Evolutionary conservation across 768 basidiomycete genomes (phyloP).

Genomic region (Nevesoporus exiguus): DNA sequence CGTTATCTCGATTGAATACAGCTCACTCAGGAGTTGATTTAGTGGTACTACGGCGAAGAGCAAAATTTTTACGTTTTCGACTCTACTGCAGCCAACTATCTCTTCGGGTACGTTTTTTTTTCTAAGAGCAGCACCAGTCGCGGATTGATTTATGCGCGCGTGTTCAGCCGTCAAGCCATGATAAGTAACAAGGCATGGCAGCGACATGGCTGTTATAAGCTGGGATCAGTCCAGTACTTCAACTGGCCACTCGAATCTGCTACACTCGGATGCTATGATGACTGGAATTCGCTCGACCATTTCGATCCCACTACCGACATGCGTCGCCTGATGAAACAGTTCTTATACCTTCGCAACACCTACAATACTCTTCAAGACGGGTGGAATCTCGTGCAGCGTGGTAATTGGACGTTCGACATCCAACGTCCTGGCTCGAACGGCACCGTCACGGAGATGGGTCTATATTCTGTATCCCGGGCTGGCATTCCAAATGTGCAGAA

Average conservation of each 20-base stretch:
- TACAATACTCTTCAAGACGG: constrained; percentile 85
- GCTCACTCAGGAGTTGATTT: background rate
- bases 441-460: constrained; percentile 80
- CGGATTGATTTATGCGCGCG: background rate
- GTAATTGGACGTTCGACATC: constrained; percentile 81
- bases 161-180: constrained; percentile 85
- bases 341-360: constrained; percentile 61
- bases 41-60: constrained; percentile 90
- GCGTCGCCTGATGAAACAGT: constrained; percentile 70
- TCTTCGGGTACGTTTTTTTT: constrained; percentile 62
- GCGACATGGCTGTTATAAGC: constrained; percentile 86
- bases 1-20: background rate
- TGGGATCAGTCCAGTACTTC: constrained; percentile 91
- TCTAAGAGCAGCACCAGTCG: background rate
- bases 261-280: constrained; percentile 79
- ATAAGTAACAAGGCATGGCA: constrained; percentile 82
- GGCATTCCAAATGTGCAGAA: constrained; percentile 58
- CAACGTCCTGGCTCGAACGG: constrained; percentile 81
- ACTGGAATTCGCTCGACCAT: constrained; percentile 92
- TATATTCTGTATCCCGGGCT: constrained; percentile 77
- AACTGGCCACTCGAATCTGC: constrained; percentile 84
- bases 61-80: constrained; percentile 87
- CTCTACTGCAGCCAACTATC: constrained; percentile 87
- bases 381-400: constrained; percentile 75
- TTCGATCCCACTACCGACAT: constrained; percentile 86